Base-by-base conservation (phyloP, 768 basidiomycete species). In the Pisolithus tinctorius region DNA sequence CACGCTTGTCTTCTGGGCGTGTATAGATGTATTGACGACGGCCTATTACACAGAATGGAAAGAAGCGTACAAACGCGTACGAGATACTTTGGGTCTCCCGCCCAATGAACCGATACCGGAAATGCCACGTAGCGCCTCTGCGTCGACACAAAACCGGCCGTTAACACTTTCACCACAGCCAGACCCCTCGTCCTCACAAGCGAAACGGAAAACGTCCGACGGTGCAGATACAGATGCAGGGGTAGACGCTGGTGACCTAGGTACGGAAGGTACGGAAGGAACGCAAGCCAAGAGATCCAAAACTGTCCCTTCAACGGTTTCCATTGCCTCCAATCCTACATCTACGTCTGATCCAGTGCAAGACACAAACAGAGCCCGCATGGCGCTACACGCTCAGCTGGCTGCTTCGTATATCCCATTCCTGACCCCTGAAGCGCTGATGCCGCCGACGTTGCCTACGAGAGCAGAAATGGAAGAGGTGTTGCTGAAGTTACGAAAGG, bases 391-490 rank as follows among this genome's bases (percentile, higher is more conserved):
- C 23, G 83, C 81, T 17, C 74, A 73, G 51, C 73, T 80, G n/a
- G 83, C 81, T 13, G 83, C 84, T 0, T 73, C 84, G 3, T 80
- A 80, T 58, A 84, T 92, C 14, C 14, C 84, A 2, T 87, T 93
- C 69, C 72, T 94, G n/a, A 71, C 81, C 17, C 71, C 83, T n/a
- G 83, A 85, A 54, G 76, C 83, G 52, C 75, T 95, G 8, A 61
- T 88, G 48, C 81, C 84, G 10, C 92, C 93, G 0, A 83, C 78
- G 58, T 66, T 93, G 68, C 88, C 90, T 1, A 81, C 80, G 1
- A 74, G 78, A 50, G 79, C 81, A 43, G 88, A 94, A 67, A 86
- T 92, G 86, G 90, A 90, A 63, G 65, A 68, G 20, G 79, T 88
- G 9, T 64, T 96, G 49, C 74, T 96, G 51, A 78, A 77, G 26